Evolutionary conservation across 116 monocot species (phyloP).

Genomic region (Dioscorea cayenensis): DNA sequence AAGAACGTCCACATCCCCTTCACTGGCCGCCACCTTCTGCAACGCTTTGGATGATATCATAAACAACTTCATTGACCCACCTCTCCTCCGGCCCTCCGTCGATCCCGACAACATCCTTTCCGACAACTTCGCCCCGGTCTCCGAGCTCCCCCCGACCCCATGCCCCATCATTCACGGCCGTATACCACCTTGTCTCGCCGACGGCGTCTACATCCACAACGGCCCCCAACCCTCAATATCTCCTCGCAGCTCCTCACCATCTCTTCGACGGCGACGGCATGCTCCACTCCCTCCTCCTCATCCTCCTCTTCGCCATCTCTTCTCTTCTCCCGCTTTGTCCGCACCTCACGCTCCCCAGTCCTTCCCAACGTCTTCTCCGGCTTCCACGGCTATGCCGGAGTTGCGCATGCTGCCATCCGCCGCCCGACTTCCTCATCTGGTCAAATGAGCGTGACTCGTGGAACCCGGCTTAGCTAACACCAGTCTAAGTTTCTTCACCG

Average conservation of each 20-base stretch:
- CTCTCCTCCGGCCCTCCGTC: no score
- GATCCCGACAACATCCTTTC: constrained; percentile 50
- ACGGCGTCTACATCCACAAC: constrained; percentile 84
- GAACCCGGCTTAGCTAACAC: constrained; percentile 52
- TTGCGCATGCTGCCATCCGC: constrained; percentile 58
- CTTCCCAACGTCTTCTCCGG: constrained; percentile 58
- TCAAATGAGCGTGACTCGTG: constrained; percentile 52
- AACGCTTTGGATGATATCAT: no score
- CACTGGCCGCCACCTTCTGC: no score
- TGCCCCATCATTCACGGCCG: constrained; percentile 62
- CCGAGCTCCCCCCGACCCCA: constrained; percentile 53
- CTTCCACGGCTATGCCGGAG: constrained; percentile 51
- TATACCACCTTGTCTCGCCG: constrained; percentile 61
- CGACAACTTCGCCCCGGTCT: no score
- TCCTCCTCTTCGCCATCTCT: constrained; percentile 28
- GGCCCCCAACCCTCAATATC: constrained; percentile 83
- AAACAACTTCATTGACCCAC: no score
- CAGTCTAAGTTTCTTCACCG: no score
- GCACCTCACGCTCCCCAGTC: constrained; percentile 48
- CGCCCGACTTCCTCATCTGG: constrained; percentile 54
- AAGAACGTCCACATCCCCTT: no score
- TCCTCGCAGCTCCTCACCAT: constrained; percentile 75
- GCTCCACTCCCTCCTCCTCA: constrained; percentile 77
- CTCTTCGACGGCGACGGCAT: constrained; percentile 93
- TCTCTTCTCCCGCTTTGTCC: constrained; percentile 82